Percentiles rank a stretch among this genome's conserved stretches.
phyloP scores from a whole-genome alignment of 495 filamentous ascomycete genomes.

The Neurospora sublineolata region DNA sequence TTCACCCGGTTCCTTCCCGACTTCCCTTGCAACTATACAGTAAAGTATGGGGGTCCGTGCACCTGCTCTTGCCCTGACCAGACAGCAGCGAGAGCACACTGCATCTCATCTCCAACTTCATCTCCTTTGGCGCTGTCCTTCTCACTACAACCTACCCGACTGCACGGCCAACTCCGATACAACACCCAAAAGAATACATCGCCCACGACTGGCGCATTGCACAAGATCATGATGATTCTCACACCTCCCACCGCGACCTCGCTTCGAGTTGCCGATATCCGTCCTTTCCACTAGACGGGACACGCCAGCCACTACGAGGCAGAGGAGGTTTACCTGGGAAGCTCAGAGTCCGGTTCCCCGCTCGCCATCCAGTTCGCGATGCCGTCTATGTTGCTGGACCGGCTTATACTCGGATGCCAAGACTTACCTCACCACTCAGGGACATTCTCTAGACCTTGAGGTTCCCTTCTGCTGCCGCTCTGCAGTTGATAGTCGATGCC shows the following conservation, averaged over 20 bases:
- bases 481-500: constrained; percentile 5
- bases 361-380: not conserved
- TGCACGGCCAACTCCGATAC: not conserved
- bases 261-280: not conserved
- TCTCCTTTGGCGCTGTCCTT: not conserved
- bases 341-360: not conserved
- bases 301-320: not conserved
- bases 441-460: not conserved
- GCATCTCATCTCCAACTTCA: not conserved
- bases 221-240: not conserved
- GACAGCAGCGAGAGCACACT: not conserved
- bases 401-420: not conserved
- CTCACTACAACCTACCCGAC: not conserved
- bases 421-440: not conserved
- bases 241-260: not conserved
- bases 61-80: not conserved
- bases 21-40: not conserved
- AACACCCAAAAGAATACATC: not conserved
- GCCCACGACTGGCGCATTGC: not conserved
- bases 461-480: not conserved
- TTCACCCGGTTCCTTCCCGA: not conserved
- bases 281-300: not conserved
- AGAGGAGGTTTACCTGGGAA: not conserved
- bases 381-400: not conserved
- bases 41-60: not conserved